Evolutionary conservation across 768 basidiomycete genomes (phyloP).

Genomic region (Gymnopilus dilepis): DNA sequence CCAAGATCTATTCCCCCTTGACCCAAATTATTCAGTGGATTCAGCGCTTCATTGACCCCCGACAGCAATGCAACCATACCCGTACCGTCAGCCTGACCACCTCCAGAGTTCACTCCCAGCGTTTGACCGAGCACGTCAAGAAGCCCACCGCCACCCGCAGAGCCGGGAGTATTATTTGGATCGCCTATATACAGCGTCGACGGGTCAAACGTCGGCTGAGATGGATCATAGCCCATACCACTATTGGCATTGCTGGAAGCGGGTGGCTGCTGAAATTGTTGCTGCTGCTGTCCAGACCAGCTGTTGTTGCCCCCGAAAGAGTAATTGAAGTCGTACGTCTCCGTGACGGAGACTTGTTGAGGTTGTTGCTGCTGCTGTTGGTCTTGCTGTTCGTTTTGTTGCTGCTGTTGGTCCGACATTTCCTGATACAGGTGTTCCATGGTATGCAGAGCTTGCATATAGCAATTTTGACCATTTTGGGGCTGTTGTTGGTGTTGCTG

Average conservation of each 20-base stretch:
- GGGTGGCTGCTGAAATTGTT: not conserved
- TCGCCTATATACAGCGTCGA: constrained; percentile 11
- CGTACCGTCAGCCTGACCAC: constrained; percentile 14
- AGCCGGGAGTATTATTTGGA: not conserved
- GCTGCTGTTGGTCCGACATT: constrained; percentile 13
- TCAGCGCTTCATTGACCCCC: constrained; percentile 13
- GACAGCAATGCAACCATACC: constrained; percentile 18
- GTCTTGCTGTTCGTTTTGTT: constrained; percentile 11
- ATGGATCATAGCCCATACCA: not conserved
- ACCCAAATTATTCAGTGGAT: not conserved
- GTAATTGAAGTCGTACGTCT: constrained; percentile 8
- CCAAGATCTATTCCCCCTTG: not conserved
- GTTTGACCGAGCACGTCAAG: constrained; percentile 15
- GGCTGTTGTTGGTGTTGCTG: constrained; percentile 4
- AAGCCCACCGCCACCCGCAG: constrained; percentile 4
- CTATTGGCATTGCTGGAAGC: not conserved
- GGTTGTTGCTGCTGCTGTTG: constrained; percentile 18
- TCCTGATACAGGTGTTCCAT: constrained; percentile 7
- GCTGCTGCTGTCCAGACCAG: constrained; percentile 10
- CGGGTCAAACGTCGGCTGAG: constrained; percentile 14
- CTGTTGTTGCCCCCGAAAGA: constrained; percentile 9
- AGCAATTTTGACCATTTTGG: not conserved
- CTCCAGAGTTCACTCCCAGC: constrained; percentile 9
- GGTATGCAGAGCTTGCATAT: constrained; percentile 18
- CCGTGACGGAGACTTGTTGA: constrained; percentile 20